Conservation (phyloP, 257 asterid genomes). For the Solanum appendiculatum region DNA sequence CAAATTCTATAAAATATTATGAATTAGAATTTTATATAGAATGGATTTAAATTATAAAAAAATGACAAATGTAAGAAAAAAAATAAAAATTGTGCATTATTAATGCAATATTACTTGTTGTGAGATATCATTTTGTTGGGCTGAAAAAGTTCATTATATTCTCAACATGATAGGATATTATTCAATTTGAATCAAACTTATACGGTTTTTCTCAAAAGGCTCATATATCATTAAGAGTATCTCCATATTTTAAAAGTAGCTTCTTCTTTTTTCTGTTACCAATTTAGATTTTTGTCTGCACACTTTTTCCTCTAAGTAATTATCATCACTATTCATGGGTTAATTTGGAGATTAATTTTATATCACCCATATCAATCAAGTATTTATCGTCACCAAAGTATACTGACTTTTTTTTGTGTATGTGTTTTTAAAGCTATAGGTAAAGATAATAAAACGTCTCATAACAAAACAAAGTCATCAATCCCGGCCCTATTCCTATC, state of each 20-base stretch:
- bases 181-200: no score
- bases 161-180: no score
- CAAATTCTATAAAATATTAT: no score
- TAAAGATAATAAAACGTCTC: background rate
- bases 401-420: background rate
- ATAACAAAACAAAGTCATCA: background rate
- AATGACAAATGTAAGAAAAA: no score
- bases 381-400: background rate
- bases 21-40: no score
- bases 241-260: no score
- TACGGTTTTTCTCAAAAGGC: no score
- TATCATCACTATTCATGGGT: background rate
- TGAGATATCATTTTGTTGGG: no score
- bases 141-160: no score
- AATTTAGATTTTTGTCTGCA: background rate
- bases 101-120: background rate
- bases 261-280: background rate
- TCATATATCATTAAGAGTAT: background rate
- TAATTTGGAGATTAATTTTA: background rate
- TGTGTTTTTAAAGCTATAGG: background rate
- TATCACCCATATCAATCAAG: background rate
- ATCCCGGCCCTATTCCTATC: fast-evolving
- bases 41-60: no score
- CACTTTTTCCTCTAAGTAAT: background rate
- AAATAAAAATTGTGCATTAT: no score